Conservation (phyloP, 2,329 filamentous ascomycete genomes). For the Penicillium sp. region DNA sequence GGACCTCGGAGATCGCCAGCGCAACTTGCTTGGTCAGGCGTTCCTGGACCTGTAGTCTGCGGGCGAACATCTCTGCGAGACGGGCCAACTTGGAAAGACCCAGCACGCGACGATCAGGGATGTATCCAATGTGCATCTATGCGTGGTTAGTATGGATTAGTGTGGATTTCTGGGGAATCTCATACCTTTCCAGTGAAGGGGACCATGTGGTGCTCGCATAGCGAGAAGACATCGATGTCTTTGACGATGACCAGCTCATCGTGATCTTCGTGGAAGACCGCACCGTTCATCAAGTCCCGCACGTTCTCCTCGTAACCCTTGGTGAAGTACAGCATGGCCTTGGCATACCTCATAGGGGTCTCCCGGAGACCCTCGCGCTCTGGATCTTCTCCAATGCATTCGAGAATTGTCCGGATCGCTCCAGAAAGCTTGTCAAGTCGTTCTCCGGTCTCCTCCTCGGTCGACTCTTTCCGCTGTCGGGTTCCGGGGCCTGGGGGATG, state of each 20-base stretch:
- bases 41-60: conserved; percentile 93
- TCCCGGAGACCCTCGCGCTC: conserved; percentile 64
- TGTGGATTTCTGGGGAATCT: neutral
- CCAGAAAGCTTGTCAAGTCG: conserved; percentile 63
- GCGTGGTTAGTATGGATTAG: conserved; percentile 13
- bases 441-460: conserved; percentile 59
- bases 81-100: conserved; percentile 94
- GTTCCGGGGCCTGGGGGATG: conserved; percentile 46
- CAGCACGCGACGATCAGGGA: conserved; percentile 86
- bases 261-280: conserved; percentile 94
- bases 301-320: conserved; percentile 97
- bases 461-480: conserved; percentile 56
- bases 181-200: conserved; percentile 90
- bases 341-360: conserved; percentile 84
- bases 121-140: conserved; percentile 99
- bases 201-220: conserved; percentile 97
- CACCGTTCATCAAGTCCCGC: conserved; percentile 85
- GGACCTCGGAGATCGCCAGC: conserved; percentile 85
- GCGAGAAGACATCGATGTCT: conserved; percentile 90
- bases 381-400: conserved; percentile 68
- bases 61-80: conserved; percentile 95
- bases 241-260: conserved; percentile 98
- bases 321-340: conserved; percentile 93
- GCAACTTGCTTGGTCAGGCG: conserved; percentile 95
- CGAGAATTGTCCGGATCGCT: conserved; percentile 64